Evolutionary conservation across 805 yeast species (phyloP), one percentile per base, ranked within the genome.

Genomic region (Candida taoyuanica): DNA sequence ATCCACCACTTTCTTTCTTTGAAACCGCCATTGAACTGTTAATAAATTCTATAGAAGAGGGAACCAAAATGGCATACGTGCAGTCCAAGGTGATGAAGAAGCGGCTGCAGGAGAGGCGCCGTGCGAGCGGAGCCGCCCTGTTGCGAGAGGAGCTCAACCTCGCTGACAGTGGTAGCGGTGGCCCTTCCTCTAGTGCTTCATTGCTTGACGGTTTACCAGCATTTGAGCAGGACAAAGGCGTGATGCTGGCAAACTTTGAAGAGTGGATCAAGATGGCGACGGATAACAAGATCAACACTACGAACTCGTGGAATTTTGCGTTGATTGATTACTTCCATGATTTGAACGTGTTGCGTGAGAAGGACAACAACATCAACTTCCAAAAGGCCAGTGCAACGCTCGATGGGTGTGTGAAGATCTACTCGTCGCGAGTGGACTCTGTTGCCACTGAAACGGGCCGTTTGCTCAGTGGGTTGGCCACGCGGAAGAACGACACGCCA

Each of bases 321-420:
- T 70, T 88, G 53, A 89, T 88, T 53, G 97, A 89, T 59, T 88
- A 88, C 60, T 89, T 88, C 57, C 85, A 88, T 52, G 95, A 86
- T 52, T 66, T 87, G 61, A 73, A 83, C 21, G 73, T 86, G 24
- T 68, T 85, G 37, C 73, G 75, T 47, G 95, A 83, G 42, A 84
- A 88, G 6, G 86, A 84, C 44, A 71, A 78, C 45, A 71, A 77
- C 21, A 85, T 89, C 53, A 87, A 87, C 58, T 89, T 91, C 59
- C 96, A 86, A 59, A 78, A 80, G 50, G 97, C 97, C 0, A 78
- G 91, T 1, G 87, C 94, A 3, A 86, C 97, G 0, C 64, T 91
- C 15, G 96, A 89, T 52, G 97, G 97, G 1, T 89, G 97, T 67
- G 91, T 89, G 25, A 88, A 88, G 63, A 85, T 89, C 35, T 89